Conservation (phyloP, 768 basidiomycete species). For the Xerocomellus chrysenteron region DNA sequence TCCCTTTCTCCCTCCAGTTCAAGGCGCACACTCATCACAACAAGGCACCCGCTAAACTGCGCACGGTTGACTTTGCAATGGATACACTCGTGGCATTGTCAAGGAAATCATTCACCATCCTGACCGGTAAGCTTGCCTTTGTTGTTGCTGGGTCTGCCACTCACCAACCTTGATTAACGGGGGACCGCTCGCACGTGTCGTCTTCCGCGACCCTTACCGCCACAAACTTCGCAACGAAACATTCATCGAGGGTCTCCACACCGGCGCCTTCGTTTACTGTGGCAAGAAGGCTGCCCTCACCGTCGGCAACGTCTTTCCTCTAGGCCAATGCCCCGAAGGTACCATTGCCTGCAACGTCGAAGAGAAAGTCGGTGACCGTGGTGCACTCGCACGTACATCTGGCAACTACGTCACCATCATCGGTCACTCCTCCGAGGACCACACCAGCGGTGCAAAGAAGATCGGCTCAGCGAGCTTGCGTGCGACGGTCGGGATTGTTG, state of each 20-base stretch:
- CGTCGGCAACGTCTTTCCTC: conserved; percentile 97
- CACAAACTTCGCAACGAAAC: conserved; percentile 99
- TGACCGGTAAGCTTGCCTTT: conserved; percentile 59
- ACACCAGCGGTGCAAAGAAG: conserved; percentile 96
- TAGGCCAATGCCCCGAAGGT: conserved; percentile 93
- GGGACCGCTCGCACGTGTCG: conserved; percentile 96
- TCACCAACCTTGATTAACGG: conserved; percentile 52
- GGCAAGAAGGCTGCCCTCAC: conserved; percentile 95
- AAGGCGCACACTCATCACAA: conserved; percentile 96
- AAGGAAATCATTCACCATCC: too few relatives aligned
- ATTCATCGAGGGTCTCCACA: conserved; percentile 98
- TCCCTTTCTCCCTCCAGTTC: conserved; percentile 56
- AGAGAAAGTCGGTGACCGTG: conserved; percentile 97
- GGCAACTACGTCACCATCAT: conserved; percentile 99
- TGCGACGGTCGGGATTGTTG: conserved; percentile 95
- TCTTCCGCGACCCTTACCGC: conserved; percentile 99
- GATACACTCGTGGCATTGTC: too few relatives aligned
- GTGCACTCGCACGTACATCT: conserved; percentile 94
- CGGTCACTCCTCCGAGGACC: conserved; percentile 91
- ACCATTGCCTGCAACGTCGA: conserved; percentile 99
- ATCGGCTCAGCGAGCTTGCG: conserved; percentile 81
- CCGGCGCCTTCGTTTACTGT: conserved; percentile 98
- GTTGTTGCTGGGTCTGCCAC: background rate
- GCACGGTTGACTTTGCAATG: conserved; percentile 82
- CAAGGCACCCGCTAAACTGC: conserved; percentile 75